Conservation (phyloP, 495 filamentous ascomycete genomes). For the Neurospora tetrasperma region DNA sequence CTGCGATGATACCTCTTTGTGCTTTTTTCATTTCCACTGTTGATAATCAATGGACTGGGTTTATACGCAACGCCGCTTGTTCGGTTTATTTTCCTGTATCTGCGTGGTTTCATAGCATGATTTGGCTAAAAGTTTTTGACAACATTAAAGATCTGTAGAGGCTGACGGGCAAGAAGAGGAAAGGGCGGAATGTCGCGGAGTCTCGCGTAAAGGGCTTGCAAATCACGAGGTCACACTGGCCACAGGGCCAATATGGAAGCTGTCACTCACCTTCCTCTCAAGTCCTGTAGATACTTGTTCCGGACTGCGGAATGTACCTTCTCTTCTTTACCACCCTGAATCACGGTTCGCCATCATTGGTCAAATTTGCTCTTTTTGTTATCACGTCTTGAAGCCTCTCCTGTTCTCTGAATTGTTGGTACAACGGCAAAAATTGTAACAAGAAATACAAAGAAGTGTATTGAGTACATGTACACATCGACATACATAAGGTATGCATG, state of each 20-base stretch:
- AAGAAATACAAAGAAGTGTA: neutral
- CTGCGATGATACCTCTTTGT: neutral
- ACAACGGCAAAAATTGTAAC: neutral
- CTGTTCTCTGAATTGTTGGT: neutral
- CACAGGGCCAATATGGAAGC: neutral
- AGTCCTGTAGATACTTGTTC: neutral
- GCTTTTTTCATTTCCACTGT: neutral
- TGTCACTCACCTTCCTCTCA: neutral
- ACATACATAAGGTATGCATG: neutral
- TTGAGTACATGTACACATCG: neutral
- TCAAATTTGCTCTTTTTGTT: neutral
- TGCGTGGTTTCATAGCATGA: neutral
- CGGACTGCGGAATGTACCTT: neutral
- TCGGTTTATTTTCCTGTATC: neutral
- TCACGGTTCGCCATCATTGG: neutral
- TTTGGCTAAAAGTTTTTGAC: neutral
- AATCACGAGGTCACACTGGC: neutral
- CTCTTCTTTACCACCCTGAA: neutral
- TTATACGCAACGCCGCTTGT: neutral
- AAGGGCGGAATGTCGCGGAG: neutral
- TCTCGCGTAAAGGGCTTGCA: neutral
- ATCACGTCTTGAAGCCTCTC: neutral
- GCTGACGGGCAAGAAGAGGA: neutral
- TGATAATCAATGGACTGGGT: slow-evolving; percentile 1
- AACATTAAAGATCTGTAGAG: neutral